A percentile compares a stretch with the other conserved stretches of the same genome.
Evolutionary conservation across 208 protist genomes (phyloP).

Genomic region (Naegleria fowleri): DNA sequence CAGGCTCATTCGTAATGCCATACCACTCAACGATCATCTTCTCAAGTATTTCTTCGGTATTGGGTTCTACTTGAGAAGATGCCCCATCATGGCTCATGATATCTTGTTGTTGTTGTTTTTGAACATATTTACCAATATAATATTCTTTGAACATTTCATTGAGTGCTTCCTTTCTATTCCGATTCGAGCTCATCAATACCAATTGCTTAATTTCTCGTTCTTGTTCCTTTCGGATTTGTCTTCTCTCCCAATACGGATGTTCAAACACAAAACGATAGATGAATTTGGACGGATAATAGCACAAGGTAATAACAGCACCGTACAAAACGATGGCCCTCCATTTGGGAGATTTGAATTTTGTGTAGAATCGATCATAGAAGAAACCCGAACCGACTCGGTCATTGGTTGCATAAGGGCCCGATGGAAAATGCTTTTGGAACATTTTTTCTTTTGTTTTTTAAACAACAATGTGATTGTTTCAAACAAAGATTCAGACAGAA

Average conservation of each 20-base stretch:
- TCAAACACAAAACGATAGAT: not conserved
- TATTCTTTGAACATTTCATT: not conserved
- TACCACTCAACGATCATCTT: too few species aligned
- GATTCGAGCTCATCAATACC: not conserved
- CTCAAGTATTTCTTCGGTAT: too few species aligned
- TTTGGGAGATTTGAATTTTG: not conserved
- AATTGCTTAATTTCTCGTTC: not conserved
- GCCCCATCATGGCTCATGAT: too few species aligned
- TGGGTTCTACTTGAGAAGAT: too few species aligned
- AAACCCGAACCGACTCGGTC: not conserved
- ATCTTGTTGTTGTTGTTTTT: not conserved
- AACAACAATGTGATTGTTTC: too few species aligned
- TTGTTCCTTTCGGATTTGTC: not conserved
- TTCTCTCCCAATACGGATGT: not conserved
- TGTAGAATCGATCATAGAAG: not conserved
- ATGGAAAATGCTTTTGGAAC: not conserved
- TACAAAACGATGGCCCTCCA: not conserved
- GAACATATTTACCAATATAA: not conserved
- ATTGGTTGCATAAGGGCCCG: not conserved
- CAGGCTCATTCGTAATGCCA: too few species aligned
- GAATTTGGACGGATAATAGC: not conserved
- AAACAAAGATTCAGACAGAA: too few species aligned
- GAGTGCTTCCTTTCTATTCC: not conserved
- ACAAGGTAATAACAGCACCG: not conserved
- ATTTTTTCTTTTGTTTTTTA: not conserved